Evolutionary conservation across 768 basidiomycete genomes (phyloP), one percentile per base, ranked within the genome.

Genomic region (Leccinum rimulosum): DNA sequence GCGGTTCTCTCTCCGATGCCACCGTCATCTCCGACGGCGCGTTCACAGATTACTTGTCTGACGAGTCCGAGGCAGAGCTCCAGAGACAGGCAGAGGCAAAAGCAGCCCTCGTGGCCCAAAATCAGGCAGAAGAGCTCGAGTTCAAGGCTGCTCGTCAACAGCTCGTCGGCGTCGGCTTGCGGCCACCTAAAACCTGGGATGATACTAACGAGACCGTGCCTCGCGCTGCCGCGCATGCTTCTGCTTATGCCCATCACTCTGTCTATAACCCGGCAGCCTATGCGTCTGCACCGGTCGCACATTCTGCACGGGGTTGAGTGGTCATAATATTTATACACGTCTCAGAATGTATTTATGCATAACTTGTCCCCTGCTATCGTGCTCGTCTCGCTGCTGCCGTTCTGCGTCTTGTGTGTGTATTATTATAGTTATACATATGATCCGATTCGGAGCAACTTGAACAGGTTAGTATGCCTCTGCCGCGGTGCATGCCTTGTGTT

Each of bases 41-140:
- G 15, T 94, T 94, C 68, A 94, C 92, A 12, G 92, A 94, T 70
- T 94, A 94, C 70, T 75, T 93, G 31, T 93, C 91, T n/a, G 91
- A 93, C 68, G 91, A 94, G 74, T 93, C 91, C n/a, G 91, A 94
- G 67, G 90, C 86, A 28, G 91, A 94, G 70, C 73, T 94, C 56
- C 91, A 94, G 73, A 80, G 89, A 59, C 91, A 93, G 73, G 91
- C 91, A 5, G 92, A 93, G 67, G 85, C 84, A 22, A 85, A 83
- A 61, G 91, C 91, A 4, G 89, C 86, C 6, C 71, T 89, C 47
- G 74, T 89, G 15, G 91, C 89, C n/a, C 88, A 91, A 75, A 89
- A 82, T 60, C 86, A 88, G 65, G 82, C 84, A 49, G 91, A 93
- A 71, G 91, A 93, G 69, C 76, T 81, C 61, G 91, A 93, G 68